These are phyloP conservation scores for Acorus calamus DNA, from an alignment of 106 monocot species.

Conservation along the genomic window DNA sequence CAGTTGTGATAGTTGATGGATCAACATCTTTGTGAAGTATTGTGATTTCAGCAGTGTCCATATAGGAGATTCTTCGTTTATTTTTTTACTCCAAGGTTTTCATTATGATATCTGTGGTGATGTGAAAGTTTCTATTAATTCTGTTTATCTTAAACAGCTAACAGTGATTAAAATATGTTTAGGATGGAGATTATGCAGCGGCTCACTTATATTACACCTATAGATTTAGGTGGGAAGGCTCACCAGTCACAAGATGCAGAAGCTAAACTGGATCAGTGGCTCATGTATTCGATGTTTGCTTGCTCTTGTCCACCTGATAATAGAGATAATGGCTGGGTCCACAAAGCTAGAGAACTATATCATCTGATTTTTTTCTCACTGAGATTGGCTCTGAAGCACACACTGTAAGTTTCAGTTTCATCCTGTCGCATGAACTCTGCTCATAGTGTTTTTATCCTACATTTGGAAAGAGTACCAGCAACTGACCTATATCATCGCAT, in stretches of 20 bases:
- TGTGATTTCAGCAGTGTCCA: too few relatives aligned
- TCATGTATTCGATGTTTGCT: slow-evolving; percentile 94
- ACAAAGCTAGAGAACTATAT: slow-evolving; percentile 64
- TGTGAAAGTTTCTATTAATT: too few relatives aligned
- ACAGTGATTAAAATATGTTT: too few relatives aligned
- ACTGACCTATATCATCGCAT: background rate
- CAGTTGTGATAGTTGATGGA: too few relatives aligned
- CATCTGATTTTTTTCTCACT: slow-evolving; percentile 91
- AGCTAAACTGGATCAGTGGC: slow-evolving; percentile 87
- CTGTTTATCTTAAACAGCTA: too few relatives aligned
- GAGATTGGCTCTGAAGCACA: slow-evolving; percentile 74
- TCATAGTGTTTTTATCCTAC: background rate
- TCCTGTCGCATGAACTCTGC: too few relatives aligned
- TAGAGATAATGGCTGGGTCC: slow-evolving; percentile 53
- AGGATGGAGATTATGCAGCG: slow-evolving; percentile 79
- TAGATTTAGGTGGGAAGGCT: slow-evolving; percentile 88
- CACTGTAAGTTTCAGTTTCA: slow-evolving; percentile 47
- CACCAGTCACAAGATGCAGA: slow-evolving; percentile 75
- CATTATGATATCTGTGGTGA: too few relatives aligned
- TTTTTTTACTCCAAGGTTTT: too few relatives aligned
- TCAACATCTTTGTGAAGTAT: too few relatives aligned
- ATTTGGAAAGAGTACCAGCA: background rate
- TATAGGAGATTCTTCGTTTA: too few relatives aligned
- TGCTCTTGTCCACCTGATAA: slow-evolving; percentile 86
- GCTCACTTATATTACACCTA: slow-evolving; percentile 69